phyloP scores from a whole-genome alignment of 2,329 filamentous ascomycete species.

The Neonectria ditissima region DNA sequence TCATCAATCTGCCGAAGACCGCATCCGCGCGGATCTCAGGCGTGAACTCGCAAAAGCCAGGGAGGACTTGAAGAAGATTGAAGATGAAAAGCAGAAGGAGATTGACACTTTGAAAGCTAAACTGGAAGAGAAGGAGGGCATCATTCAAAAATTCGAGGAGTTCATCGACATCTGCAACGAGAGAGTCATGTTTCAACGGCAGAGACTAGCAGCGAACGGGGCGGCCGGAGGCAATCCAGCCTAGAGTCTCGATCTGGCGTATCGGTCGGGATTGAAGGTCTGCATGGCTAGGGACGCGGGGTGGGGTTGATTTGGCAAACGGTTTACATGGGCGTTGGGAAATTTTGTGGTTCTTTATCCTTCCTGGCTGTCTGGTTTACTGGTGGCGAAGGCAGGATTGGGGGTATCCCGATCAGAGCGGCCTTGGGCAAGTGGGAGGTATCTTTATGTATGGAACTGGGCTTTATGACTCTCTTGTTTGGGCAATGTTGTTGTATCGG shows the following conservation, averaged over 20 bases:
- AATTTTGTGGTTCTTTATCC: conserved; percentile 11
- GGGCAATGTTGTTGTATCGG: conserved; percentile 19
- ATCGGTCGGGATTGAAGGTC: conserved; percentile 32
- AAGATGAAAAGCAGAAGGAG: conserved; percentile 68
- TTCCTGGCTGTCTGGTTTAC: conserved; percentile 9
- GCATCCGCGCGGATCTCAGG: conserved; percentile 71
- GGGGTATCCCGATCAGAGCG: conserved; percentile 27
- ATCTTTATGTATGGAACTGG: conserved; percentile 37
- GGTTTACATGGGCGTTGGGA: conserved; percentile 38
- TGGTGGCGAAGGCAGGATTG: conserved; percentile 31
- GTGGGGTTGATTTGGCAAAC: conserved; percentile 27
- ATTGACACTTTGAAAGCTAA: conserved; percentile 69
- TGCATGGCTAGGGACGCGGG: conserved; percentile 31
- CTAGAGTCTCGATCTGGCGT: conserved; percentile 34
- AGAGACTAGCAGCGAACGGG: conserved; percentile 57
- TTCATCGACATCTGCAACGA: conserved; percentile 78
- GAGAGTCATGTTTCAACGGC: conserved; percentile 72
- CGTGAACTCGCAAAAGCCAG: conserved; percentile 69
- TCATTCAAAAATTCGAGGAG: conserved; percentile 74
- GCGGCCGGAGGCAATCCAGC: conserved; percentile 44
- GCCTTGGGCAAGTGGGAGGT: conserved; percentile 33
- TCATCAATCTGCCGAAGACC: conserved; percentile 71
- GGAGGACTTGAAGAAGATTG: conserved; percentile 67
- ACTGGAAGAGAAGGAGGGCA: conserved; percentile 72
- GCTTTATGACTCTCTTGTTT: conserved; percentile 34